Evolutionary conservation across 768 basidiomycete species (phyloP), one percentile per base, ranked within the genome.

Genomic region (Boletus edulis): DNA sequence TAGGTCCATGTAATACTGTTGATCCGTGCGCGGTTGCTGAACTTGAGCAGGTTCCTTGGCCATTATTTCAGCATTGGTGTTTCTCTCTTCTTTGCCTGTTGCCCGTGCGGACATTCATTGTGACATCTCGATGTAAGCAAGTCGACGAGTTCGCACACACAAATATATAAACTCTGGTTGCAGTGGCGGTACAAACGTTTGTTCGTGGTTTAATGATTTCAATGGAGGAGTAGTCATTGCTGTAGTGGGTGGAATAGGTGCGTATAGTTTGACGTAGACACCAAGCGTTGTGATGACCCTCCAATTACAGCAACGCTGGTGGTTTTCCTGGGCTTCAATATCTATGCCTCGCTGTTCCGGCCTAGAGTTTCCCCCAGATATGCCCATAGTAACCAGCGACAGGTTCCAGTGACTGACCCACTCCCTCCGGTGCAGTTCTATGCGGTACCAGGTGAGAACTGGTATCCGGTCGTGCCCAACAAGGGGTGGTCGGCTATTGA

Each of bases 81-180:
- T 56, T 22, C 31, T 63, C 17, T 52, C 54, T 37, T 35, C 32
- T 42, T 47, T 62, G 27, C 57, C 63, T 14, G 51, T 55, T 27
- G 52, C 43, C 20, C 47, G 29, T 34, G 60, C 64, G 0, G 48
- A 65, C 17, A 8, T 54, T 48, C 15, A 46, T 9, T 64, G 63
- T 17, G 17, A 37, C 9, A 4, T 53, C n/a, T 47, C 42, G n/a
- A 29, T 54, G 57, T 55, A 32, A 47, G 60, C 39, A 27, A 1
- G 31, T 14, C 31, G 20, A 32, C 24, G 4, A 5, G 17, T 20
- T 31, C 27, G 15, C 24, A 24, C 35, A 55, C 31, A 4, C 10
- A 29, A 29, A 29, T 27, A 27, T 27, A 42, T 48, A 22, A 27
- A 46, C 38, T 15, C 46, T 32, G 15, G 29, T 38, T 41, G 17